Conservation (phyloP, 1,284 basidiomycete genomes). For the Mycena citricolor region DNA sequence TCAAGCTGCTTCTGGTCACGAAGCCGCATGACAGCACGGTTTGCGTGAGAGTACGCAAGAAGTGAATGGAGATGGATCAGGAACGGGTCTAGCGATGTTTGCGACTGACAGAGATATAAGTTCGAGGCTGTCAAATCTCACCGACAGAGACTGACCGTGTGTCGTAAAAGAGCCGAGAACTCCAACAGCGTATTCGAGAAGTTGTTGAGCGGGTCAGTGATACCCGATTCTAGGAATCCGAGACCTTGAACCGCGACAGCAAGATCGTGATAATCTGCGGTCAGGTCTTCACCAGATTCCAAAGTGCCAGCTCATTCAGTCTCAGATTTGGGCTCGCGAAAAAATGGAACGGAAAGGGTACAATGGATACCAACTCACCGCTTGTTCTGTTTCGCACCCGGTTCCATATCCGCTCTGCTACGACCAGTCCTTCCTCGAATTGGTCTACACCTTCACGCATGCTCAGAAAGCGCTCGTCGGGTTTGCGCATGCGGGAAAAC, state of each 20-base stretch:
- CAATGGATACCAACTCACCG: constrained; percentile 62
- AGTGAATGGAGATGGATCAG: constrained; percentile 88
- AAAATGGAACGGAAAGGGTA: constrained; percentile 28
- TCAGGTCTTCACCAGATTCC: constrained; percentile 86
- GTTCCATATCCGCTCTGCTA: constrained; percentile 80
- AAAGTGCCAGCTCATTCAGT: constrained; percentile 77
- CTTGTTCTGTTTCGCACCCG: constrained; percentile 76
- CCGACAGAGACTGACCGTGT: constrained; percentile 55
- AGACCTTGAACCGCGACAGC: constrained; percentile 94
- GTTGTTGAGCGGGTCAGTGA: constrained; percentile 94
- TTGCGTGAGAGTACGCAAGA: constrained; percentile 85
- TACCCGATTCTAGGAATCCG: constrained; percentile 96
- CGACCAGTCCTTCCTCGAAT: constrained; percentile 87
- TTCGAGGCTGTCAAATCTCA: constrained; percentile 1
- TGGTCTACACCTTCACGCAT: constrained; percentile 93
- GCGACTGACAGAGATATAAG: constrained; percentile 54
- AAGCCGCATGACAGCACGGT: constrained; percentile 88
- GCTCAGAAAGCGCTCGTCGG: constrained; percentile 90
- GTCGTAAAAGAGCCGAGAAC: constrained; percentile 83
- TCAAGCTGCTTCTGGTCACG: constrained; percentile 99
- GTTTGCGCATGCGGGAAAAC: constrained; percentile 93
- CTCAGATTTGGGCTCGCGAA: constrained; percentile 53
- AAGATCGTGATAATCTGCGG: constrained; percentile 95
- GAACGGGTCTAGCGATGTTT: constrained; percentile 84
- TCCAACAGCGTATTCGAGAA: constrained; percentile 95